phyloP scores from a whole-genome alignment of 2,329 filamentous ascomycete genomes.

The Penicillium nordicum region DNA sequence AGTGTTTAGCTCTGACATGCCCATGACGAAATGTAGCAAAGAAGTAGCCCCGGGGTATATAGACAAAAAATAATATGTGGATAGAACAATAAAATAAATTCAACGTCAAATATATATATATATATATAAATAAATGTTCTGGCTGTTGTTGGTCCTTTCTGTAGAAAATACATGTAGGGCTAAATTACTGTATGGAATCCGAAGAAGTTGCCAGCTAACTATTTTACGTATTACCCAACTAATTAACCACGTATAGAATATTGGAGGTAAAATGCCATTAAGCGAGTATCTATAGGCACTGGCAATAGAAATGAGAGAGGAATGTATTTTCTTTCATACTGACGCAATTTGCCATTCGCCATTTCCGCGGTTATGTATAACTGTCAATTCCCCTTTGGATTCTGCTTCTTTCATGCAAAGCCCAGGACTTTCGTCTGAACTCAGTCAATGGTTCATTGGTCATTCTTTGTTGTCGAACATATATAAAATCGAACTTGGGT shows the following conservation, averaged over 20 bases:
- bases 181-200: background rate
- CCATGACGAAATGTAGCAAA: slow-evolving; percentile 1
- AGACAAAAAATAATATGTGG: background rate
- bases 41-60: background rate
- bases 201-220: background rate
- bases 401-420: background rate
- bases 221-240: background rate
- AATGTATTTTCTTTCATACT: slow-evolving; percentile 10
- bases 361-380: slow-evolving; percentile 13
- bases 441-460: background rate
- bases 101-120: background rate
- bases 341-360: slow-evolving; percentile 19
- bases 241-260: background rate
- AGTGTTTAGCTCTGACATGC: slow-evolving; percentile 6
- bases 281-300: background rate
- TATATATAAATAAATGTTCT: no score
- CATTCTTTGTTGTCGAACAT: background rate
- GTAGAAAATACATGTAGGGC: background rate
- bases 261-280: background rate
- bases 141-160: background rate
- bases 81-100: background rate
- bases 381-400: background rate
- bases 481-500: background rate
- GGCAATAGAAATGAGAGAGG: background rate
- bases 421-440: background rate